These are phyloP conservation scores for Cyberlindnera sargentensis DNA, from an alignment of 805 yeast genomes.

Conservation along the genomic window DNA sequence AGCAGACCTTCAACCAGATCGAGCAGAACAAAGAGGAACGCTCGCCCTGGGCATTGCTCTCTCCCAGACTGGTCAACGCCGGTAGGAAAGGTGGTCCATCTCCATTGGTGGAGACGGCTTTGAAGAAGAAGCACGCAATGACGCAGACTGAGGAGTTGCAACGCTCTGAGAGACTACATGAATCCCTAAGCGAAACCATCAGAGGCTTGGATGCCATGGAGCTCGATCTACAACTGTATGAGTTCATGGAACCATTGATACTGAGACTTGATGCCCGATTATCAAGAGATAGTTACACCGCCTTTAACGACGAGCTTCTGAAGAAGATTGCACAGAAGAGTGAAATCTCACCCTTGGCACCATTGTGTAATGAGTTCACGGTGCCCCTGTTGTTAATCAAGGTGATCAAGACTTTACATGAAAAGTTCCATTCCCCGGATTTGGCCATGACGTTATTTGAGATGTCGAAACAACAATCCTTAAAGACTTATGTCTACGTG, in stretches of 20 bases:
- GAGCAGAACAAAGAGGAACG: neutral
- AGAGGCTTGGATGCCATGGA: neutral
- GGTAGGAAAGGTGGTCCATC: neutral
- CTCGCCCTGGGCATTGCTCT: neutral
- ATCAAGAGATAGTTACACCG: neutral
- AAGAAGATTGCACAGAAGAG: slow-evolving; percentile 1
- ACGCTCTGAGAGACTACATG: neutral
- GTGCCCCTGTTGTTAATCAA: slow-evolving; percentile 8
- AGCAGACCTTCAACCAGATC: slow-evolving; percentile 1
- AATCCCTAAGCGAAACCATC: neutral
- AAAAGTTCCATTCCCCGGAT: slow-evolving; percentile 9
- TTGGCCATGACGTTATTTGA: slow-evolving; percentile 31
- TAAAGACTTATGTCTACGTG: slow-evolving; percentile 30
- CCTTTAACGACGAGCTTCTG: slow-evolving; percentile 1
- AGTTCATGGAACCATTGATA: slow-evolving; percentile 4
- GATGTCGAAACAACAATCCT: slow-evolving; percentile 22
- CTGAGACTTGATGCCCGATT: slow-evolving; percentile 1
- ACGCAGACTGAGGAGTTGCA: neutral
- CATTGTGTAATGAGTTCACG: slow-evolving; percentile 13
- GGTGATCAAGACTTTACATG: slow-evolving; percentile 6
- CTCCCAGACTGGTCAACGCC: neutral
- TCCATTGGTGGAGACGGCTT: too few relatives aligned
- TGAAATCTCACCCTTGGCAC: slow-evolving; percentile 1
- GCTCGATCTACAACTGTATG: slow-evolving; percentile 5
- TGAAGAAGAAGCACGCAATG: neutral